Base-by-base conservation (phyloP, 495 filamentous ascomycete species). In the Cudoniella acicularis region DNA sequence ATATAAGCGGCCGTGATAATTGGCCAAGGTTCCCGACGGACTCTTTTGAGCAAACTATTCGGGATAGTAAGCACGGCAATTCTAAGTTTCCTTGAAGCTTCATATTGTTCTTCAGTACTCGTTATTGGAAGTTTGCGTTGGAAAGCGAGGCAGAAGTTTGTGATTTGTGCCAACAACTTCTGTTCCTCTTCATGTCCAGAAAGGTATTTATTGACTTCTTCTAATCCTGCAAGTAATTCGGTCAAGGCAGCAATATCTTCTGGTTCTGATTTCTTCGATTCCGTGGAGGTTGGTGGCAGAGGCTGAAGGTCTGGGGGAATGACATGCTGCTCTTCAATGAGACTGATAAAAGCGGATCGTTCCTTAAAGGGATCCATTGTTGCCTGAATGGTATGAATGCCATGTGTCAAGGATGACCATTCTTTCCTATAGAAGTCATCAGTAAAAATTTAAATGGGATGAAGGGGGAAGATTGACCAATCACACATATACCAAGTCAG, bases 401-500 rank as follows among this genome's bases (percentile, higher is more conserved):
- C 48, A n/a, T 50, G 48, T 10, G 48, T 50, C n/a, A 50, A 26
- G 48, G 48, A 50, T 3, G 48, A 23, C 48, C 48, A 50, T 50
- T 50, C 48, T 25, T 50, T 23, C 48, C 48, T 50, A 6, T 25
- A 10, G 25, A 23, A 24, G 8, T 10, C 43, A 10, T 50, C 20
- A 50, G 48, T 50, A 26, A 3, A 17, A 16, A n/a, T 3, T 17
- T 46, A 4, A 17, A n/a, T n/a, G 43, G 8, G 6, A 50, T 24
- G 20, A 10, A 25, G 21, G 48, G 25, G 8, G 8, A 50, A 6
- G 11, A 50, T 21, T 9, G 23, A 50, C 48, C 48, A 50, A 20
- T 25, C 48, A 50, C 48, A 50, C n/a, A 50, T 3, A n/a, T 50
- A 50, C 48, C 48, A 50, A n/a, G 18, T 50, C 22, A 50, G 20